A percentile compares a stretch with the other conserved stretches of the same genome.
Conservation (phyloP, 768 basidiomycete genomes). For the Tricholoma flavovirens region DNA sequence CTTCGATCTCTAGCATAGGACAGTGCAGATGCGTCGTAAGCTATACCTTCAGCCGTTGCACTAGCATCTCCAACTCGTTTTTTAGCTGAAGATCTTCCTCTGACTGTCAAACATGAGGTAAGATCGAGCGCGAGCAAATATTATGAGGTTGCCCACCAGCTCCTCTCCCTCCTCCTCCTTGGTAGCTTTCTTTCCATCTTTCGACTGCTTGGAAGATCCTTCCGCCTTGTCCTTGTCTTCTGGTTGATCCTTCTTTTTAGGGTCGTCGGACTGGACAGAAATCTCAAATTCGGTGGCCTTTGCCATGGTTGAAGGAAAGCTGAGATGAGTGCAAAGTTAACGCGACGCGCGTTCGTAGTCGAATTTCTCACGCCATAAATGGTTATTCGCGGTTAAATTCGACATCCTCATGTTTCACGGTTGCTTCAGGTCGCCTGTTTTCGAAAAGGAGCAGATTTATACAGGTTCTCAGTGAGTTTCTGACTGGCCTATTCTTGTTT, state of each 20-base stretch:
- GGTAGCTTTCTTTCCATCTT: constrained; percentile 43
- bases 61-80: constrained; percentile 93
- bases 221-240: constrained; percentile 48
- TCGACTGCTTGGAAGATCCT: constrained; percentile 49
- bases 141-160: constrained; percentile 49
- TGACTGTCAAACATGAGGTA: constrained; percentile 43
- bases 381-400: background rate
- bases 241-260: constrained; percentile 58
- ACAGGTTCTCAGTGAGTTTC: too few relatives aligned
- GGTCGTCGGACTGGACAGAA: constrained; percentile 66
- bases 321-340: constrained; percentile 14
- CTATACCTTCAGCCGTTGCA: constrained; percentile 85
- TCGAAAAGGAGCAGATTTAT: too few relatives aligned
- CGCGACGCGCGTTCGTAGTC: constrained; percentile 50
- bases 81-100: constrained; percentile 95
- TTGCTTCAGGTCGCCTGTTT: too few relatives aligned
- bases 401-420: too few relatives aligned
- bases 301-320: constrained; percentile 37
- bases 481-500: too few relatives aligned
- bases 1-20: constrained; percentile 11
- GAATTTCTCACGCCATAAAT: constrained; percentile 26
- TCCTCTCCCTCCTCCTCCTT: constrained; percentile 68
- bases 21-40: background rate
- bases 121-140: constrained; percentile 1
- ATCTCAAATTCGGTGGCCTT: constrained; percentile 55